These are phyloP conservation scores for Pseudocercospora eumusae DNA, from an alignment of 2,329 filamentous ascomycete species.

Conservation along the genomic window DNA sequence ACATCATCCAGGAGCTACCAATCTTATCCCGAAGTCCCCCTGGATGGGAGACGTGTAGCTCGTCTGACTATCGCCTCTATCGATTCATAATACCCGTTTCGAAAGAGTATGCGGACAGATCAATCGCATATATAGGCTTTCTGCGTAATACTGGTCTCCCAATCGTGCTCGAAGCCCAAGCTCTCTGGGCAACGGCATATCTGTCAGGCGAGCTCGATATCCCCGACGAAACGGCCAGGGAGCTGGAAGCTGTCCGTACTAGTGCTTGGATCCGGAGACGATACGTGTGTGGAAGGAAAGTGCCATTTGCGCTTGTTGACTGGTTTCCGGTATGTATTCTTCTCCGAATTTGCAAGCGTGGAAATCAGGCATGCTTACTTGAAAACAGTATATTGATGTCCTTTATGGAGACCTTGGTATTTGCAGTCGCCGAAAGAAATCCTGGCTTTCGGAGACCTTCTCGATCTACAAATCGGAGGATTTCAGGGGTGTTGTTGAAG, in stretches of 20 bases:
- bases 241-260: background rate
- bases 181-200: background rate
- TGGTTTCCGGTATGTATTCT: background rate
- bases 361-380: background rate
- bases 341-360: background rate
- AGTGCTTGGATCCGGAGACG: background rate
- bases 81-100: background rate
- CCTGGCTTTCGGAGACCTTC: background rate
- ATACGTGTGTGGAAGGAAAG: slow-evolving; percentile 1
- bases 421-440: background rate
- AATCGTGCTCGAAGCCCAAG: background rate
- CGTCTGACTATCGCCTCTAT: background rate
- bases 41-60: background rate
- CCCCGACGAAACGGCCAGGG: background rate
- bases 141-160: background rate
- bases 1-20: background rate
- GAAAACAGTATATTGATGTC: background rate
- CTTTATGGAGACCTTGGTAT: background rate
- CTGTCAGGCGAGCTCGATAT: background rate
- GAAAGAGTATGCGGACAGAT: background rate
- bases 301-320: background rate
- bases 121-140: background rate
- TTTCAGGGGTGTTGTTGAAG: background rate
- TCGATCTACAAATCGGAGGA: background rate
- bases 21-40: background rate